These are phyloP conservation scores for Trichophyton mentagrophytes DNA, from an alignment of 2,329 filamentous ascomycete species.

Conservation along the genomic window DNA sequence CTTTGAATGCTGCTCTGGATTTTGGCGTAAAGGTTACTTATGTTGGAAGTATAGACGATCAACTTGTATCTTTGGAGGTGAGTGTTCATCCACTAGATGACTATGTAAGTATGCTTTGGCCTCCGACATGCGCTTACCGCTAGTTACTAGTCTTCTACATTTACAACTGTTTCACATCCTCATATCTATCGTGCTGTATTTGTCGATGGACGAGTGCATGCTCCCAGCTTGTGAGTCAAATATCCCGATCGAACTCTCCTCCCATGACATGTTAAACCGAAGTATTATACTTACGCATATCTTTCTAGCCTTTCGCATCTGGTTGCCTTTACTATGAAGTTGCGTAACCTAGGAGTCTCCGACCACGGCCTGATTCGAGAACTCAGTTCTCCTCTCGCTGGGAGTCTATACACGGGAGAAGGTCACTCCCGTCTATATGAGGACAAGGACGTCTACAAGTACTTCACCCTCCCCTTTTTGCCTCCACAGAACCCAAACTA, in stretches of 20 bases:
- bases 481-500: not conserved
- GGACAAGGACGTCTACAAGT: slow-evolving; percentile 72
- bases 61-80: slow-evolving; percentile 83
- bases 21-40: slow-evolving; percentile 77
- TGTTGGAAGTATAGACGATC: slow-evolving; percentile 90
- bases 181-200: slow-evolving; percentile 95
- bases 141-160: slow-evolving; percentile 56
- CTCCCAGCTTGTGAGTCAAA: slow-evolving; percentile 62
- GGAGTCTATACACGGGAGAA: slow-evolving; percentile 80
- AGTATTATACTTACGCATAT: not conserved
- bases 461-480: slow-evolving; percentile 18
- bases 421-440: slow-evolving; percentile 91
- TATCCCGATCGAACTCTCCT: not conserved
- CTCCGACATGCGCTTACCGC: not conserved
- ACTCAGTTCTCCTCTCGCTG: slow-evolving; percentile 74
- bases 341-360: slow-evolving; percentile 82
- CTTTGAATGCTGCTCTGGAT: slow-evolving; percentile 59
- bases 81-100: slow-evolving; percentile 13
- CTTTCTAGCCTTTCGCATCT: slow-evolving; percentile 60
- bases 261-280: not conserved
- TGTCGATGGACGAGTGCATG: slow-evolving; percentile 81
- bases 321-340: slow-evolving; percentile 81
- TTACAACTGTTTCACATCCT: slow-evolving; percentile 73
- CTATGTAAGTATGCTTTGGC: not conserved
- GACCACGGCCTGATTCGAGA: slow-evolving; percentile 91